A percentile compares a stretch with the other conserved stretches of the same genome.
phyloP scores from a whole-genome alignment of 768 basidiomycete genomes.

The Tephrocybe sp. region DNA sequence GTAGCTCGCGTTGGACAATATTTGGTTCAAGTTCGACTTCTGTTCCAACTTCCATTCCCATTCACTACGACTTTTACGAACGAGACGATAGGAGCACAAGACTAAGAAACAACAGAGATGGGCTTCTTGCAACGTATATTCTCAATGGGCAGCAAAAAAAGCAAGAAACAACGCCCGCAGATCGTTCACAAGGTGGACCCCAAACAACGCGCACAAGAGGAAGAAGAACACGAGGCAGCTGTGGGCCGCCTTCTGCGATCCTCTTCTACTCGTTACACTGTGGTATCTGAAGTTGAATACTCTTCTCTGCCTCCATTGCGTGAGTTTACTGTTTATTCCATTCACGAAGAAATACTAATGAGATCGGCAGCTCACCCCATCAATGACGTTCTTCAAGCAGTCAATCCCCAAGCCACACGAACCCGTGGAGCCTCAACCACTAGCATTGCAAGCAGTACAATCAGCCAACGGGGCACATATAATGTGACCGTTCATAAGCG shows the following conservation, averaged over 20 bases:
- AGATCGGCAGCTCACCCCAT: constrained; percentile 59
- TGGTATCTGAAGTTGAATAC: constrained; percentile 55
- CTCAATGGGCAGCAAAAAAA: constrained; percentile 65
- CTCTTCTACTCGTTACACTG: constrained; percentile 63
- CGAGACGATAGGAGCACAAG: constrained; percentile 15
- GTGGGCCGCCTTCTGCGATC: constrained; percentile 62
- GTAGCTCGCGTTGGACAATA: constrained; percentile 31
- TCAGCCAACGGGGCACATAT: constrained; percentile 58
- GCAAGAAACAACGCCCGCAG: constrained; percentile 35
- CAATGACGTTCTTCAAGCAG: constrained; percentile 49
- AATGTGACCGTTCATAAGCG: constrained; percentile 70
- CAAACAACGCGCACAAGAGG: constrained; percentile 26
- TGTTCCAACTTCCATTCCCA: constrained; percentile 7
- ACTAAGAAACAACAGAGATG: constrained; percentile 35
- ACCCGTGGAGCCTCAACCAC: constrained; percentile 47
- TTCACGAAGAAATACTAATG: neutral
- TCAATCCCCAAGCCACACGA: constrained; percentile 38
- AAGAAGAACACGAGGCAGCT: constrained; percentile 51
- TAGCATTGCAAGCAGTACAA: constrained; percentile 50
- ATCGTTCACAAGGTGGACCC: constrained; percentile 24
- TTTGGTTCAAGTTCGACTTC: constrained; percentile 43
- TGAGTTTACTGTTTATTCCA: constrained; percentile 35
- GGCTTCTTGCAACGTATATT: constrained; percentile 70
- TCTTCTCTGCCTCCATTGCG: constrained; percentile 64
- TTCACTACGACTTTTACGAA: constrained; percentile 14